Evolutionary conservation across 2,329 filamentous ascomycete species (phyloP), one percentile per base, ranked within the genome.

Genomic region (Paecilomyces variotii): DNA sequence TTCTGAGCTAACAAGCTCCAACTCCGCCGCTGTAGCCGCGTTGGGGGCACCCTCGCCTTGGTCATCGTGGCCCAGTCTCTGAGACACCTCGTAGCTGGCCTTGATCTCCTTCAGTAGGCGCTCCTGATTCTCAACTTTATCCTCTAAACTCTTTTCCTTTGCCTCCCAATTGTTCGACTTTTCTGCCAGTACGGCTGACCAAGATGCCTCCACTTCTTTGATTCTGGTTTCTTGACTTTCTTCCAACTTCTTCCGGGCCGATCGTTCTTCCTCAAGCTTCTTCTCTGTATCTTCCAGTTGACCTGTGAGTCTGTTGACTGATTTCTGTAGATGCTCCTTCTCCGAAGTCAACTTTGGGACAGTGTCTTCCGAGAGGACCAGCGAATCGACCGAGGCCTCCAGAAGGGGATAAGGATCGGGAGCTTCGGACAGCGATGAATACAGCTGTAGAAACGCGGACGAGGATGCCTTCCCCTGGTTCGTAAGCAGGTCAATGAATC

Each of bases 161-260:
- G 93, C 87, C 57, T 89, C 87, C 94, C 94, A 99, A 70, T 99
- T 99, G 72, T 93, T 91, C 67, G 90, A 88, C 76, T 96, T 97
- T 79, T 99, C 94, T 58, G 89, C 87, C 55, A 99, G 74, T 3
- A 97, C 92, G 26, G 90, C 91, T 11, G 85, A 84, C 93, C 94
- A 99, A 2, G 91, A 94, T 12, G 84, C 79, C 75, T 97, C 91
- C 1, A 97, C 87, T 63, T 96, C 92, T 74, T 92, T 95, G 59
- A 95, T 88, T 70, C 87, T 90, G 59, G 75, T 78, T 67, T 96
- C 91, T 28, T 94, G 82, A 12, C 82, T 86, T 34, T 87, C 86
- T 67, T 97, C 91, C 9, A 95, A 78, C 61, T 87, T 83, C 71
- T 87, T 88, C 59, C 91, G 83, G 25, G 87, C 82, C 6, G 82